Conservation (phyloP, 2,329 filamentous ascomycete genomes). For the Diaporthe vexans region DNA sequence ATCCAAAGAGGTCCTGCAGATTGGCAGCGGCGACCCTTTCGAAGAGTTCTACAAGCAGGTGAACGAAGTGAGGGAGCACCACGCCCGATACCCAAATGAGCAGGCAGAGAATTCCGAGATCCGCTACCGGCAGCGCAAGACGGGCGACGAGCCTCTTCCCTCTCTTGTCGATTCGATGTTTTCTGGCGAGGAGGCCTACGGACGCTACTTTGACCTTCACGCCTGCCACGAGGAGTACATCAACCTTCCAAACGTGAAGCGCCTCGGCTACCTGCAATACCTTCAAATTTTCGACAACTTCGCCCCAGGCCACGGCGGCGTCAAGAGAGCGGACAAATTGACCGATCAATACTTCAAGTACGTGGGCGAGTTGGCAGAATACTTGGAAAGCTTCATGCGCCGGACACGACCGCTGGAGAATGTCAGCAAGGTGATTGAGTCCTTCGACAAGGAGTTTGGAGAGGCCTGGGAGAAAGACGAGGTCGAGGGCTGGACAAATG, state of each 20-base stretch:
- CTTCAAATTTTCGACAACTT: slow-evolving; percentile 93
- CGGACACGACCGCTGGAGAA: slow-evolving; percentile 89
- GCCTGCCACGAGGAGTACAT: slow-evolving; percentile 88
- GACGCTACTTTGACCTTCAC: slow-evolving; percentile 92
- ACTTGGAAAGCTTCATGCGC: slow-evolving; percentile 90
- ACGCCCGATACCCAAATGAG: slow-evolving; percentile 92
- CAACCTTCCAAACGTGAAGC: slow-evolving; percentile 88
- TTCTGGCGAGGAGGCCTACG: slow-evolving; percentile 94
- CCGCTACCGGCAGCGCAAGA: slow-evolving; percentile 81
- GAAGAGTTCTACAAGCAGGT: slow-evolving; percentile 93
- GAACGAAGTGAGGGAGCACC: slow-evolving; percentile 85
- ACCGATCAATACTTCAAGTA: slow-evolving; percentile 95
- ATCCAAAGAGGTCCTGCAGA: slow-evolving; percentile 84
- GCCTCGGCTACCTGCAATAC: slow-evolving; percentile 92
- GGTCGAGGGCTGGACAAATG: slow-evolving; percentile 82
- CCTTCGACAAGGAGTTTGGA: slow-evolving; percentile 88
- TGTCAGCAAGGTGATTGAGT: slow-evolving; percentile 80
- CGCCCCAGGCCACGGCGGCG: slow-evolving; percentile 76
- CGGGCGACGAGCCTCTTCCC: slow-evolving; percentile 73
- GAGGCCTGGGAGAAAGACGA: slow-evolving; percentile 85
- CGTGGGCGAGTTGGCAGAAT: slow-evolving; percentile 82
- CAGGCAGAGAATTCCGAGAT: slow-evolving; percentile 95
- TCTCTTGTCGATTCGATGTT: slow-evolving; percentile 91
- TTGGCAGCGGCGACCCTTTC: slow-evolving; percentile 88
- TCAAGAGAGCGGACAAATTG: slow-evolving; percentile 87